Base-by-base conservation (phyloP, 2,329 filamentous ascomycete species). In the Hirsutella thompsonii region DNA sequence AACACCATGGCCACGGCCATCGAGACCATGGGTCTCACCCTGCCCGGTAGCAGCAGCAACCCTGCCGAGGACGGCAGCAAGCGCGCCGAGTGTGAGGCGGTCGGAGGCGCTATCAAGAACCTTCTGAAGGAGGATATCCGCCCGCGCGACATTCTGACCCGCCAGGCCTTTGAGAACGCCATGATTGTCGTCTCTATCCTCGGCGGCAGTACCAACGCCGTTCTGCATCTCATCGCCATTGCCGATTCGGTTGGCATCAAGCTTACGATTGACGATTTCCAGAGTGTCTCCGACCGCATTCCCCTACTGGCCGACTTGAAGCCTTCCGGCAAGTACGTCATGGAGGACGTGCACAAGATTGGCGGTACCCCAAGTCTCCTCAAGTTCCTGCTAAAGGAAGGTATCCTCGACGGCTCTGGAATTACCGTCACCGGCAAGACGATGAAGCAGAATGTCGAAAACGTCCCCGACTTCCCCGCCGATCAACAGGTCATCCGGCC, bases 1-100 rank as follows among this genome's bases (percentile, higher is more conserved):
- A 94, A 94, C 63, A 94, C 87, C 20, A 90, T 94, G 85, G 84
- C 86, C 4, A 90, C 84, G 0, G 85, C 84, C 13, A 87, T 94
- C 48, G 87, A 94, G 66, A 85, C 84, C 34, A 87, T 94, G 72
- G 88, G 88, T 21, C 81, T 90, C 73, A 84, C 83, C 3, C 70
- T 92, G n/a, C 83, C 85, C 4, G 84, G 84, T 8, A 88, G 83
- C 52, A 87, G 82, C 44, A 87, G 82, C 53, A 83, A 78, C 59
- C 83, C 84, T 16, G 85, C 85, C 38, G 83, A 85, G 56, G 79
- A 81, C 39, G 66, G 75, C 42, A 72, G 70, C 53, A 92, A 92
- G 67, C 63, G 74, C 47, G 66, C 76, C 34, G 85, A 92, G 63
- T 92, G 85, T 61, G 66, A 80, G 47, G 70, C 66, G 30, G 75